Evolutionary conservation across 2,329 filamentous ascomycete species (phyloP).

Genomic region (Penicillium concentricum): DNA sequence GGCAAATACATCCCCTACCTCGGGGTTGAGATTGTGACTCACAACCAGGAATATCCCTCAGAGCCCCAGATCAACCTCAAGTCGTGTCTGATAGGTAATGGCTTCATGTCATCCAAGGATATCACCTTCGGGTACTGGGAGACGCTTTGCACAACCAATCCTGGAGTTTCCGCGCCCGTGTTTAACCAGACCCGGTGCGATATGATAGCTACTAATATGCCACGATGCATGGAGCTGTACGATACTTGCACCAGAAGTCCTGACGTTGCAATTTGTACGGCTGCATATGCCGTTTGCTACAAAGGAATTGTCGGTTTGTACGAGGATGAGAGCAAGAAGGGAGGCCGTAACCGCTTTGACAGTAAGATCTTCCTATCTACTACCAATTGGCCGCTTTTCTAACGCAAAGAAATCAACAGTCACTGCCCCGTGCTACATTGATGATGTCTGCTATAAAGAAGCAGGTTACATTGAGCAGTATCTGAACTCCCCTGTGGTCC

Average conservation of each 20-base stretch:
- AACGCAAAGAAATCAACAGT: constrained; percentile 11
- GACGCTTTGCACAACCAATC: constrained; percentile 49
- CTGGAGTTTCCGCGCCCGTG: constrained; percentile 42
- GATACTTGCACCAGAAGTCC: constrained; percentile 32
- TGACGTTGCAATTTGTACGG: constrained; percentile 20
- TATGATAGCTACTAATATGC: constrained; percentile 47
- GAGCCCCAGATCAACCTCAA: constrained; percentile 44
- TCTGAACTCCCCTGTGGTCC: constrained; percentile 18
- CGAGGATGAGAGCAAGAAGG: constrained; percentile 19
- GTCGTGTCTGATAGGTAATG: constrained; percentile 50
- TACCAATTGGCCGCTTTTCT: not conserved
- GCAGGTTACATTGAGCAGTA: constrained; percentile 18
- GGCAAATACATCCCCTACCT: constrained; percentile 51
- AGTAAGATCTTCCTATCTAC: constrained; percentile 14
- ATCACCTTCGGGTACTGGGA: constrained; percentile 48
- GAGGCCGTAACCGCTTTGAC: constrained; percentile 26
- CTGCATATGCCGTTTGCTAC: constrained; percentile 17
- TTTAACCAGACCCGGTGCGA: constrained; percentile 50
- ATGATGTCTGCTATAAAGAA: constrained; percentile 22
- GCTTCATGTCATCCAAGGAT: constrained; percentile 45
- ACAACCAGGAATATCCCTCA: constrained; percentile 45
- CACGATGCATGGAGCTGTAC: constrained; percentile 46
- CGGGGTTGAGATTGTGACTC: constrained; percentile 45
- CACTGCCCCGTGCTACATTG: constrained; percentile 20
- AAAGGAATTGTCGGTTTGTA: constrained; percentile 15